Evolutionary conservation across 2,329 filamentous ascomycete species (phyloP).

Genomic region (Phialocephala sp.): DNA sequence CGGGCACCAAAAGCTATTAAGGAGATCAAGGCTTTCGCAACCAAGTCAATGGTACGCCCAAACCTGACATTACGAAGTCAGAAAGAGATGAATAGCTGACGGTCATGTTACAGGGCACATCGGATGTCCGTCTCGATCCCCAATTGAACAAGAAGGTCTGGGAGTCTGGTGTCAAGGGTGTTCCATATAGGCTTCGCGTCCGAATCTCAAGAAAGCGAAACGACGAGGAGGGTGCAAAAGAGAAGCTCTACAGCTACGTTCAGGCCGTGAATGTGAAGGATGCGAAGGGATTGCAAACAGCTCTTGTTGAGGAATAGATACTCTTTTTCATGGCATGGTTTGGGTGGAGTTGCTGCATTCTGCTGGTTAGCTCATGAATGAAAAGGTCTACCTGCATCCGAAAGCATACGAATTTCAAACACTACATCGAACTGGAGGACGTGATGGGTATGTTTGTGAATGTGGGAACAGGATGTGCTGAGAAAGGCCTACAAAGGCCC

Average conservation of each 20-base stretch:
- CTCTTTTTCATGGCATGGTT: conserved; percentile 35
- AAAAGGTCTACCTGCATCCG: conserved; percentile 37
- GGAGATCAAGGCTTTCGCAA: conserved; percentile 97
- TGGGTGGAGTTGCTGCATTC: conserved; percentile 42
- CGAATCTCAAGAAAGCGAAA: conserved; percentile 99
- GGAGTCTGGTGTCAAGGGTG: conserved; percentile 99
- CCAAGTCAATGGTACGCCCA: conserved; percentile 88
- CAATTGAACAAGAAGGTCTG: conserved; percentile 99
- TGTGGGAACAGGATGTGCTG: not conserved
- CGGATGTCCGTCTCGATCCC: conserved; percentile 96
- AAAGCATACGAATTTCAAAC: conserved; percentile 17
- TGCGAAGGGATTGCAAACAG: conserved; percentile 65
- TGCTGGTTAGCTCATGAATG: conserved; percentile 43
- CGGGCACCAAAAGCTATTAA: conserved; percentile 97
- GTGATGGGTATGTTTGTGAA: not conserved
- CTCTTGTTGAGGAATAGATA: conserved; percentile 77
- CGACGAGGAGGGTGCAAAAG: conserved; percentile 99
- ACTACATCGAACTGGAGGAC: not conserved
- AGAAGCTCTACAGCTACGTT: conserved; percentile 98
- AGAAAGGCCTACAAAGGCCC: not conserved
- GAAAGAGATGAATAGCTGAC: conserved; percentile 29
- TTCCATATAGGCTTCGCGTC: conserved; percentile 94
- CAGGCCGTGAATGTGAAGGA: conserved; percentile 99
- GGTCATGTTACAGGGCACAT: conserved; percentile 73
- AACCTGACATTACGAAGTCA: conserved; percentile 12